Conservation (phyloP, 352 stramenopile genomes). For the Pythium dissotocum region DNA sequence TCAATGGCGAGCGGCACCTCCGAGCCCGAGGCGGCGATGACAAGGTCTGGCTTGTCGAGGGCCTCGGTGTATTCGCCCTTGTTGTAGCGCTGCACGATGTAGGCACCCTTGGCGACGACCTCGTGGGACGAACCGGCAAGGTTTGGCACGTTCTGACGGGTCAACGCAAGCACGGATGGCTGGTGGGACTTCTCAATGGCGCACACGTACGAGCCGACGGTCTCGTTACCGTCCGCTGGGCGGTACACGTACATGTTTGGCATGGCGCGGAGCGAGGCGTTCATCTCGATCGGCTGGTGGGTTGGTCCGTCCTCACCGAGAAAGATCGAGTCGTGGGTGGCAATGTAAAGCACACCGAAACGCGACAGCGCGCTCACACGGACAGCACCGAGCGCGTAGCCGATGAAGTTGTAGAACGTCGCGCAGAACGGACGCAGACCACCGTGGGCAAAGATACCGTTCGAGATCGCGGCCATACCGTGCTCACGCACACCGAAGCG, state of each 20-base stretch:
- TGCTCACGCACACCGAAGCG: constrained; percentile 99
- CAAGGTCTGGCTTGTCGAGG: constrained; percentile 85
- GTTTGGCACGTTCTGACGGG: constrained; percentile 89
- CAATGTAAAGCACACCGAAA: constrained; percentile 97
- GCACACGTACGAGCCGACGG: constrained; percentile 93
- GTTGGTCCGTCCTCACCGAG: constrained; percentile 99
- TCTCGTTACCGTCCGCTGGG: constrained; percentile 98
- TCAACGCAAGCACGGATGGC: constrained; percentile 94
- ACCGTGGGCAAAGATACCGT: constrained; percentile 98
- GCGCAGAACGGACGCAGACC: constrained; percentile 97
- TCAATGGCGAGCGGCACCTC: constrained; percentile 96
- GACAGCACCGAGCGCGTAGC: constrained; percentile 96
- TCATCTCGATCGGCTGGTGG: constrained; percentile 99
- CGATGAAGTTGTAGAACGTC: constrained; percentile 99
- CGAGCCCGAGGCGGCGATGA: constrained; percentile 93
- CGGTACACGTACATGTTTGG: constrained; percentile 98
- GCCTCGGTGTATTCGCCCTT: constrained; percentile 81
- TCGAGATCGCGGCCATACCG: constrained; percentile 97
- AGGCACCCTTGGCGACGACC: constrained; percentile 90
- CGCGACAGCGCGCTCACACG: constrained; percentile 94
- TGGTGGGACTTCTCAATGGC: constrained; percentile 84
- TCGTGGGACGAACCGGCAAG: constrained; percentile 89
- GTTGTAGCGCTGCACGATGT: constrained; percentile 74
- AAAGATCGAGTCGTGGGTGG: constrained; percentile 99
- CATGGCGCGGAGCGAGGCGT: constrained; percentile 95